Conservation (phyloP, 352 stramenopile genomes). For the Phytophthora uliginosa region DNA sequence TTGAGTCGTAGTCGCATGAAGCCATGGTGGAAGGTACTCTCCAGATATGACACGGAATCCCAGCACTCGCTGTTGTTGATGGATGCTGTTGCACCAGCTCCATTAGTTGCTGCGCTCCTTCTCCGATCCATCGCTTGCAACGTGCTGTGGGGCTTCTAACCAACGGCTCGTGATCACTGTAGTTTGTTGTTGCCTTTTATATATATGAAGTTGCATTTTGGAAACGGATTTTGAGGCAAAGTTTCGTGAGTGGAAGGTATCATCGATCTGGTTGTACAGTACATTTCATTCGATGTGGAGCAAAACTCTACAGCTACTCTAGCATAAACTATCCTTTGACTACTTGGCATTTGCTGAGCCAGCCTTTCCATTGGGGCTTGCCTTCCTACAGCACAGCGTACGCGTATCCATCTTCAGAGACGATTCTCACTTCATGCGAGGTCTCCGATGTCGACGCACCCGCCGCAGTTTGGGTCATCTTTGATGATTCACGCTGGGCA, state of each 20-base stretch:
- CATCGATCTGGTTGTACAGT: not conserved
- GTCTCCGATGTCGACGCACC: conserved; percentile 30
- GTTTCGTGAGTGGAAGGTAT: not conserved
- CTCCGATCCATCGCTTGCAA: conserved; percentile 24
- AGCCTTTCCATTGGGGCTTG: conserved; percentile 28
- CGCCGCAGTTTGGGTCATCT: conserved; percentile 27
- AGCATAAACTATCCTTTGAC: not conserved
- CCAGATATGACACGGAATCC: conserved; percentile 86
- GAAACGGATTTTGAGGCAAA: conserved; percentile 12
- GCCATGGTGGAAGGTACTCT: conserved; percentile 84
- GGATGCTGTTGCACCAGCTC: conserved; percentile 5
- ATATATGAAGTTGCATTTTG: conserved; percentile 1
- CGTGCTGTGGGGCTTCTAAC: not conserved
- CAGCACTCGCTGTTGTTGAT: conserved; percentile 65
- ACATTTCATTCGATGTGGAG: not conserved
- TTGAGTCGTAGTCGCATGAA: conserved; percentile 83
- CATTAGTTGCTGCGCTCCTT: conserved; percentile 28
- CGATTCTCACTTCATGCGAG: conserved; percentile 42
- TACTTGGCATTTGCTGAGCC: not conserved
- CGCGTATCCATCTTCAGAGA: conserved; percentile 43
- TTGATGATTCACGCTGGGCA: conserved; percentile 1
- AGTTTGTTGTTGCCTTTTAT: conserved; percentile 3
- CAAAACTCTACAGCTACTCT: not conserved
- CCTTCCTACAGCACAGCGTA: conserved; percentile 49
- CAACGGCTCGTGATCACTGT: not conserved